phyloP scores from a whole-genome alignment of 305 asterid species.

The Caryopteris hybrid region DNA sequence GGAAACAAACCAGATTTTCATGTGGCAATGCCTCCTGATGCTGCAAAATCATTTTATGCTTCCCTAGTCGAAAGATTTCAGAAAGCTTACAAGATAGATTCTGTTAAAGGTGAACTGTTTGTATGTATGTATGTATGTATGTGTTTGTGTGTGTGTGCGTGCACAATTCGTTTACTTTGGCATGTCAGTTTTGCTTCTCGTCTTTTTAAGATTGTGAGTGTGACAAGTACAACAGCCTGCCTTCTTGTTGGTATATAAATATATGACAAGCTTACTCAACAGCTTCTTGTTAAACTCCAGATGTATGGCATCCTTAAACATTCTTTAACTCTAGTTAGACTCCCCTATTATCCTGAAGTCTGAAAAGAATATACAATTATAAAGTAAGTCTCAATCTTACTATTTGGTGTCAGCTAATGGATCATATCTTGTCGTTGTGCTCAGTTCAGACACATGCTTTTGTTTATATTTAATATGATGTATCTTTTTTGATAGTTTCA shows the following conservation, averaged over 20 bases:
- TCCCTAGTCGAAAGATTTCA: slow-evolving; percentile 70
- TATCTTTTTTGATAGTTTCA: no score
- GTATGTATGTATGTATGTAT: not conserved
- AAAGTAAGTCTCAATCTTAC: not conserved
- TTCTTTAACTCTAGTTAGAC: not conserved
- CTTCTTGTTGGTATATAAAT: not conserved
- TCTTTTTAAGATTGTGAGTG: not conserved
- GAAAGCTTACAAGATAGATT: slow-evolving; percentile 64
- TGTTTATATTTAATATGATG: no score
- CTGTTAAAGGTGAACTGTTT: slow-evolving; percentile 56
- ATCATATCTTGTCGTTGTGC: not conserved
- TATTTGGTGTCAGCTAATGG: not conserved
- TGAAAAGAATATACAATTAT: not conserved
- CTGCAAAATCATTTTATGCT: slow-evolving; percentile 69
- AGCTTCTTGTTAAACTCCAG: not conserved
- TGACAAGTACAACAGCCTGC: not conserved
- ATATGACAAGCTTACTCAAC: not conserved
- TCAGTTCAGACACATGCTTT: not conserved
- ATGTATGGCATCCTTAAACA: not conserved
- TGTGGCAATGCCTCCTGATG: slow-evolving; percentile 89
- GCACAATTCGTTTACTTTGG: no score
- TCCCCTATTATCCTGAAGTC: not conserved
- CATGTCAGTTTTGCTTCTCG: not conserved
- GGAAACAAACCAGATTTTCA: slow-evolving; percentile 98
- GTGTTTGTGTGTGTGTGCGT: not conserved